Conservation (phyloP, 2,329 filamentous ascomycete species). For the Epichloe gansuensis region DNA sequence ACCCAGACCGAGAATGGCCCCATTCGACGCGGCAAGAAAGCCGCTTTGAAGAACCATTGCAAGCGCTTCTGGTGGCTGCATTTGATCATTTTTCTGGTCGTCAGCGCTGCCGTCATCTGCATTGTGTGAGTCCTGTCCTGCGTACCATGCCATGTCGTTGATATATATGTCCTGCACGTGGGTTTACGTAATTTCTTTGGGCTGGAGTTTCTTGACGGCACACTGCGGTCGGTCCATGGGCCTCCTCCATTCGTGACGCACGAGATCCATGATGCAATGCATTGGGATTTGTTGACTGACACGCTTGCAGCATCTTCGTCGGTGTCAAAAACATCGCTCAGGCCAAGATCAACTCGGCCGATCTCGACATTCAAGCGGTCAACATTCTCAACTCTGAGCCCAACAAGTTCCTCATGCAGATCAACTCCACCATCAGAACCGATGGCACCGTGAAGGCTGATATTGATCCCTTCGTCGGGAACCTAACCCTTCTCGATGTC, state of each 20-base stretch:
- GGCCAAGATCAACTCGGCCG: slow-evolving; percentile 39
- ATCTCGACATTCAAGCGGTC: slow-evolving; percentile 40
- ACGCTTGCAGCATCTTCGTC: slow-evolving; percentile 39
- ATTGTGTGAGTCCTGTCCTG: slow-evolving; percentile 39
- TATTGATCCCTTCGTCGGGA: slow-evolving; percentile 37
- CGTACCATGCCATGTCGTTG: background rate
- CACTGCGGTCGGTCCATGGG: no score
- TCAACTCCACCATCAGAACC: slow-evolving; percentile 43
- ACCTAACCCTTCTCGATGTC: slow-evolving; percentile 42
- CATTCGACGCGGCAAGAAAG: slow-evolving; percentile 21
- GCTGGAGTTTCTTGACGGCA: background rate
- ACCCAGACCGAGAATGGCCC: slow-evolving; percentile 23
- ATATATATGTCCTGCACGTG: background rate
- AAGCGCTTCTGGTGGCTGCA: slow-evolving; percentile 51
- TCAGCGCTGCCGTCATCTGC: slow-evolving; percentile 43
- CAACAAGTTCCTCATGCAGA: slow-evolving; percentile 35
- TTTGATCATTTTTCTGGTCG: slow-evolving; percentile 35
- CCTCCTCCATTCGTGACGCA: no score
- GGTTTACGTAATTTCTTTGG: background rate
- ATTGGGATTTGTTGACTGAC: background rate
- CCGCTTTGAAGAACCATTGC: slow-evolving; percentile 34
- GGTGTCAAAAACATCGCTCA: slow-evolving; percentile 45
- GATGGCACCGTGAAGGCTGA: slow-evolving; percentile 40
- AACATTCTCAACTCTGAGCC: slow-evolving; percentile 33
- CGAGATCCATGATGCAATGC: background rate